Base-by-base conservation (phyloP, 129 eudicot genomes). In the Artemisia annua region DNA sequence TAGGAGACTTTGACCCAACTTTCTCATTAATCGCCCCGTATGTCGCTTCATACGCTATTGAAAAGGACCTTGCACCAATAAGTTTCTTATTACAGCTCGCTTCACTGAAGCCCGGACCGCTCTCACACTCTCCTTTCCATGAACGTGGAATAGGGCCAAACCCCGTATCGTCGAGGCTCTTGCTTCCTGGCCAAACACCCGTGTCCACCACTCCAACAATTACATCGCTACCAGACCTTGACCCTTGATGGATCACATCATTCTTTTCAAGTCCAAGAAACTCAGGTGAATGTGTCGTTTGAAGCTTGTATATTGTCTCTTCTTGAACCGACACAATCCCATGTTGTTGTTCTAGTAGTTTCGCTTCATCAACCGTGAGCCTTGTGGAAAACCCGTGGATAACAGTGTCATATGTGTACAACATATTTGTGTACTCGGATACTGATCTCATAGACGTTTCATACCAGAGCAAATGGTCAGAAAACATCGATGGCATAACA, bases 51-150 rank as follows among this genome's bases (percentile, higher is more conserved):
- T 89, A 89, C 46, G 86, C 90, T 71, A 75, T 84, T 1, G 82
- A 84, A 79, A 89, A 89, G 28, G 46, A 81, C 76, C 90, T 73
- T 17, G 96, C 92, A 9, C 96, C 96, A 14, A 89, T n/a, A n/a
- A n/a, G n/a, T n/a, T n/a, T n/a, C n/a, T n/a, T n/a, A n/a, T n/a
- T n/a, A n/a, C n/a, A n/a, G n/a, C n/a, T n/a, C n/a, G n/a, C n/a
- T n/a, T n/a, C n/a, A n/a, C n/a, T n/a, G n/a, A n/a, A n/a, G n/a
- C n/a, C n/a, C n/a, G n/a, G n/a, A n/a, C n/a, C n/a, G n/a, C n/a
- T n/a, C n/a, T n/a, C n/a, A n/a, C n/a, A n/a, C n/a, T n/a, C n/a
- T n/a, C n/a, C n/a, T n/a, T n/a, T n/a, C n/a, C n/a, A n/a, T n/a
- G n/a, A n/a, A n/a, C n/a, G n/a, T n/a, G n/a, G n/a, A n/a, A n/a